Evolutionary conservation across 1,284 basidiomycete species (phyloP), one percentile per base, ranked within the genome.

Genomic region (Singerocomus rubriflavus): DNA sequence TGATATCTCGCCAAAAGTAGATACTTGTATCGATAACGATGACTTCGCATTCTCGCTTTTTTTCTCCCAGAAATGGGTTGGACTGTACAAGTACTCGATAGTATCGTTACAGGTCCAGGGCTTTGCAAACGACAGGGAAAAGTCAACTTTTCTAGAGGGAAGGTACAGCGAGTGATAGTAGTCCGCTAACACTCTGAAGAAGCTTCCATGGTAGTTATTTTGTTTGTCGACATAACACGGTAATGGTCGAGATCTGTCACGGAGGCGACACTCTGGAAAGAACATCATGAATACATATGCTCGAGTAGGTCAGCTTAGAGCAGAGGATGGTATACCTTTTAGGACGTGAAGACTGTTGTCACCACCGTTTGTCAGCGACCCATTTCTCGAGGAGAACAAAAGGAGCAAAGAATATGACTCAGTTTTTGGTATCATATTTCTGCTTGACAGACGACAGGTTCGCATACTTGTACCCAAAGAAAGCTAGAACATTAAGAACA

Each of bases 391-490:
- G 36, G 5, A 10, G 34, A 31, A 25, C 2, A 12, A 21, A 21
- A 21, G 21, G 21, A 21, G 4, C 21, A 21, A 21, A 21, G 21
- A 36, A 7, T 3, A 21, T 31, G 11, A 4, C 61, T 42, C 63
- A 61, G 29, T 66, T 66, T 0, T n/a, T 0, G 2, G 57, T 54
- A 40, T 66, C 62, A 10, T 66, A 66, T 37, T 53, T 58, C 39
- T 56, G 57, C 27, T 63, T 66, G 51, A 64, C 62, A 12, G 52
- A 48, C 14, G 39, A 54, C 11, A 64, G 25, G 6, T 34, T 10
- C 2, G 49, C 41, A 29, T 65, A 64, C 44, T 63, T 66, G 53
- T 56, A 55, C n/a, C 62, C 55, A 17, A 66, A 64, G 29, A 60
- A 64, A 16, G 43, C 59, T 64, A 12, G 8, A 7, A 17, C 6